Conservation (phyloP, 257 asterid species). For the Solanum dulcamara region DNA sequence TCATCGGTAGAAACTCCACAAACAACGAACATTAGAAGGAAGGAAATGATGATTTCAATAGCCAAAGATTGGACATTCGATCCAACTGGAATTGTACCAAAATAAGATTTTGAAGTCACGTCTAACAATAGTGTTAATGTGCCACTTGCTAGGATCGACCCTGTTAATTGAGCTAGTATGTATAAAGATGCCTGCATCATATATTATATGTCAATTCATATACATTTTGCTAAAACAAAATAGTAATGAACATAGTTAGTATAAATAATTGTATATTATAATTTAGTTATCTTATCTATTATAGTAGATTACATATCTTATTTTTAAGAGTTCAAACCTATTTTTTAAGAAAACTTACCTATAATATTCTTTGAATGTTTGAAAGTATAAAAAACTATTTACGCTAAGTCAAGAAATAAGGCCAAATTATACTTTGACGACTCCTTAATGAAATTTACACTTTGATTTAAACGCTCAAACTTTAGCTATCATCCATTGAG, state of each 20-base stretch:
- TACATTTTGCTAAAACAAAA: not conserved
- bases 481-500: too few species aligned
- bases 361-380: not conserved
- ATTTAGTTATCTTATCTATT: not conserved
- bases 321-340: not conserved
- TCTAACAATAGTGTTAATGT: slow-evolving; percentile 34
- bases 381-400: not conserved
- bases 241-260: not conserved
- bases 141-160: slow-evolving; percentile 55
- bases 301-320: not conserved
- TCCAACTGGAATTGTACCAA: slow-evolving; percentile 54
- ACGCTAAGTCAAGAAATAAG: too few species aligned
- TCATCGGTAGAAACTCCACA: slow-evolving; percentile 38
- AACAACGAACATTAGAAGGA: slow-evolving; percentile 67
- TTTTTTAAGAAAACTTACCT: too few species aligned
- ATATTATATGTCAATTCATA: not conserved
- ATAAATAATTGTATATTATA: not conserved
- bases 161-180: slow-evolving; percentile 38
- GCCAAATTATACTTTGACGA: too few species aligned
- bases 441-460: not conserved
- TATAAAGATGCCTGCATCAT: slow-evolving; percentile 43
- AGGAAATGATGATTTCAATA: slow-evolving; percentile 52
- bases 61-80: slow-evolving; percentile 49
- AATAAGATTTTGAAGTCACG: slow-evolving; percentile 28
- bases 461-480: not conserved